phyloP scores from a whole-genome alignment of 1,284 basidiomycete genomes.

The Jaminaea rosea region DNA sequence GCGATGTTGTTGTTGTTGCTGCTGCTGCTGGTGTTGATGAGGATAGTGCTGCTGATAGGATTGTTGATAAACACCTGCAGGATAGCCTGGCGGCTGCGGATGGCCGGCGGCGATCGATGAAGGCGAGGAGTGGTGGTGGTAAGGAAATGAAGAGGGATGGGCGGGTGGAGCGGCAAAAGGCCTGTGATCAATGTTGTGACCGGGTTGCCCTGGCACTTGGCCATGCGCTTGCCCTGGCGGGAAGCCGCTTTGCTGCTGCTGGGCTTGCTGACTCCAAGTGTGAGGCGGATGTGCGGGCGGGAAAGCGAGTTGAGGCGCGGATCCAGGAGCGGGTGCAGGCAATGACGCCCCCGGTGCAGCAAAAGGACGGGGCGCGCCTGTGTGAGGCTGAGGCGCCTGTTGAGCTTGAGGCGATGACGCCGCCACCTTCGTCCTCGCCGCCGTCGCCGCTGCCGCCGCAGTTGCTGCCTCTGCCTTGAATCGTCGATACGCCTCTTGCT shows the following conservation, averaged over 20 bases:
- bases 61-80: not conserved
- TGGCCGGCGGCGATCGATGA: no score
- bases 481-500: constrained; percentile 5
- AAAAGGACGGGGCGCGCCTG: no score
- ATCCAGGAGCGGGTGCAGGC: no score
- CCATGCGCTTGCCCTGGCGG: constrained; percentile 11
- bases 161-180: not conserved
- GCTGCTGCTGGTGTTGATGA: constrained; percentile 1
- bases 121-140: no score
- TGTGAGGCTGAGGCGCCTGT: not conserved
- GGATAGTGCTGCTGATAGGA: not conserved
- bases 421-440: no score
- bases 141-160: not conserved
- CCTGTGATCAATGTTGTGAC: not conserved
- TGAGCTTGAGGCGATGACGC: not conserved
- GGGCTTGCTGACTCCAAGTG: no score
- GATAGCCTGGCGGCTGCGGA: no score
- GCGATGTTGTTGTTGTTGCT: constrained; percentile 1
- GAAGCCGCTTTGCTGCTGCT: no score
- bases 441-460: no score
- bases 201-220: not conserved
- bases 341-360: no score
- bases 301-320: no score
- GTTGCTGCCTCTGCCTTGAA: constrained; percentile 2
- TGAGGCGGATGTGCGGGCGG: no score